A percentile compares a stretch with the other conserved stretches of the same genome.
These are phyloP conservation scores for Pseudevernia furfuracea DNA, from an alignment of 495 filamentous ascomycete species.

Conservation along the genomic window DNA sequence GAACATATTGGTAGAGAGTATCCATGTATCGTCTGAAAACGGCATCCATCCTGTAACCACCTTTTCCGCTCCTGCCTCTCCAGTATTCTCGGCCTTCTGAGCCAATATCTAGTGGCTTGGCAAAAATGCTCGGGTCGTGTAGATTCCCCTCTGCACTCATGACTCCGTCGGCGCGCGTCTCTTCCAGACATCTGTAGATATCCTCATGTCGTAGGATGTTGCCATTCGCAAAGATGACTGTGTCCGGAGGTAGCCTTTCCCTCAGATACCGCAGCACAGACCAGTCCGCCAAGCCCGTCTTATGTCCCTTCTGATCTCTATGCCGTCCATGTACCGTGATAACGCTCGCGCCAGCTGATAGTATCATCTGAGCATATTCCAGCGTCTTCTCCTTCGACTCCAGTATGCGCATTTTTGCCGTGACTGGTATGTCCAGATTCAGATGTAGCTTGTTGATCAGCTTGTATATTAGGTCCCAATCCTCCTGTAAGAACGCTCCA, in stretches of 20 bases:
- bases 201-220: constrained; percentile 82
- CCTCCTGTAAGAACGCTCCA: constrained; percentile 89
- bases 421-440: constrained; percentile 69
- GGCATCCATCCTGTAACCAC: constrained; percentile 84
- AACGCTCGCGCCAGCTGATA: constrained; percentile 84
- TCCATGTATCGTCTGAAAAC: constrained; percentile 82
- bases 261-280: constrained; percentile 69
- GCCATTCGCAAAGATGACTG: constrained; percentile 93
- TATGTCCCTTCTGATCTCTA: constrained; percentile 91
- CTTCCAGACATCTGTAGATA: constrained; percentile 66
- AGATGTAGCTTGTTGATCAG: constrained; percentile 72
- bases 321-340: constrained; percentile 84
- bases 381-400: constrained; percentile 81
- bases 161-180: constrained; percentile 84
- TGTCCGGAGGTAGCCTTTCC: constrained; percentile 73
- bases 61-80: constrained; percentile 69
- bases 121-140: constrained; percentile 83
- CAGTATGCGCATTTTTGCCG: constrained; percentile 88
- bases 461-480: constrained; percentile 70
- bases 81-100: constrained; percentile 71
- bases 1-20: constrained; percentile 70
- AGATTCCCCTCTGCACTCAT: constrained; percentile 96
- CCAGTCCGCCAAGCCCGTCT: constrained; percentile 94
- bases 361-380: constrained; percentile 80
- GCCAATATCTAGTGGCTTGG: constrained; percentile 53